Evolutionary conservation across 495 filamentous ascomycete genomes (phyloP), one percentile per base, ranked within the genome.

Genomic region (Lasiosphaeriaceae sp.): DNA sequence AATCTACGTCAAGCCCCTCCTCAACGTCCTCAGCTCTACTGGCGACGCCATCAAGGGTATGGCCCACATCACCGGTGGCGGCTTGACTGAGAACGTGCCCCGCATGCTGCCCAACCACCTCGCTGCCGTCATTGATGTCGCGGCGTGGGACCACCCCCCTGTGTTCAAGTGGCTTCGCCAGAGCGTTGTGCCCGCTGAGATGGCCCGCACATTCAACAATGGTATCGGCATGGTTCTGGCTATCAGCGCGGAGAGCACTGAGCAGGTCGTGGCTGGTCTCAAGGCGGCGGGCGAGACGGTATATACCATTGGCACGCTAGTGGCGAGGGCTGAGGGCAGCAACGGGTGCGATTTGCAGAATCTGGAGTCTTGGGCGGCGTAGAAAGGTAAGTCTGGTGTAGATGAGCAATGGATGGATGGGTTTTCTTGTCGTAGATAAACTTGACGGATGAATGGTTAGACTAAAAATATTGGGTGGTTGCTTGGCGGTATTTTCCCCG

Each of bases 31-130:
- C 6, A 69, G 77, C 47, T 74, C 80, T 23, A 51, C 54, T 1
- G 62, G 60, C 22, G 47, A 21, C 17, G 60, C 65, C 47, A 63
- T 97, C 66, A 92, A 93, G 73, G 94, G 94, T 59, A 88, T 97
- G 67, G 86, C 93, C 7, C 94, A 98, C 69, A 96, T 98, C 74
- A 98, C 94, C 2, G 94, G 94, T 26, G 94, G 94, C 53, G 94
- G 94, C 6, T 78, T 97, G 16, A 76, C 86, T 9, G 94, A 98
- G 66, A 97, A 97, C 74, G 83, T 98, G 5, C 94, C 94, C 22
- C 82, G 94, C 29, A 96, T 96, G 88, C 81, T 98, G 3, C 94
- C 94, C 1, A 54, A 71, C 1, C 76, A 83, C 24, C 82, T 97
- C 4, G 79, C 87, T 3, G 92, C 88, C 11, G 81, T 87, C 63